Evolutionary conservation across 805 yeast genomes (phyloP), one percentile per base, ranked within the genome.

Genomic region (Ogataea neopini): DNA sequence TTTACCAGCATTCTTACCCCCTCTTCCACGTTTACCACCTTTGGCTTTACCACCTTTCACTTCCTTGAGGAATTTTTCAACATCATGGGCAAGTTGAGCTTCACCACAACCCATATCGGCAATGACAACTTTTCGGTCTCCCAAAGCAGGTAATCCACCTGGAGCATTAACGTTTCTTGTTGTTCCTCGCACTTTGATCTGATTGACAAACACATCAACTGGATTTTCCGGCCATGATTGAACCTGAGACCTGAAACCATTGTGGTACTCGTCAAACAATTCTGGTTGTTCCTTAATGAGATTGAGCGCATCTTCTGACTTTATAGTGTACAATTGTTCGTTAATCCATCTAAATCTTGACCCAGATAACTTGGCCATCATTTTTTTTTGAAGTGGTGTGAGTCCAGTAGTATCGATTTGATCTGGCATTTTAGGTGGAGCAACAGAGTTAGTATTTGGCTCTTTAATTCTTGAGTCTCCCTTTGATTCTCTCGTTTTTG

Each of bases 31-130:
- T 34, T 17, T 34, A 22, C 25, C 25, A 22, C 25, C 25, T 22
- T 22, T 22, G 5, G 7, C 25, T 13, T 34, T 17, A 4, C 59
- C 59, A 33, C 62, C 64, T 22, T 65, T 58, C 11, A 63, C 61
- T 45, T 68, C 68, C 50, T 69, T 66, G 50, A 77, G 69, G 57
- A 78, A 77, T 8, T 76, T 73, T 43, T 72, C 72, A 43, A 88
- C 76, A 57, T 89, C 87, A 33, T 74, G 67, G 1, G 96, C 83
- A 40, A 94, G 75, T 58, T 87, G 86, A 0, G 98, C 99, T 67
- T 94, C 99, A 47, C 99, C 99, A 67, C 99, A 94, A 9, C 99
- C 99, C 98, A 94, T 92, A 70, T 94, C 99, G 0, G 98, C 97
- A 49, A 94, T 78, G 3, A 86, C 89, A 30, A 92, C 82, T 49